Base-by-base conservation (phyloP, 2,329 filamentous ascomycete genomes). In the Colletotrichum camelliae region DNA sequence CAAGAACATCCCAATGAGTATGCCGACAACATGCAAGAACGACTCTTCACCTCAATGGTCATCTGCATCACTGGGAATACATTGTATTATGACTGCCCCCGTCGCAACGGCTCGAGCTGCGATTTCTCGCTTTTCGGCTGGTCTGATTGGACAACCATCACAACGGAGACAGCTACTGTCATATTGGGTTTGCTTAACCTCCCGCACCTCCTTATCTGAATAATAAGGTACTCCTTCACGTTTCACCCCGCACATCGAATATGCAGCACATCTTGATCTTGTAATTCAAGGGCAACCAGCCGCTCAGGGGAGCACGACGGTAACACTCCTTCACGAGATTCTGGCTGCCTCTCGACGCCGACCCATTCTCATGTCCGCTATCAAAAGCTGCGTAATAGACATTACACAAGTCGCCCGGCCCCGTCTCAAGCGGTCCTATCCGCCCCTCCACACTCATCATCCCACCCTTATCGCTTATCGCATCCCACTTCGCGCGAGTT, bases 381-480 rank as follows among this genome's bases (percentile, higher is more conserved):
- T 64, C 69, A 48, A 68, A 58, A 39, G 70, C 64, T 74, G 65
- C 64, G 74, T 69, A 75, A 75, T 61, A 65, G 18, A 43, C 35
- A 74, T 73, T 74, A 69, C 64, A 60, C 58, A 75, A 73, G 70
- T 69, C 65, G 70, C 27, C 13, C 55, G 35, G 68, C 9, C 58
- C 65, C 58, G 29, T 33, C 48, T 43, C 18, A 33, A 43, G 39
- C 65, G 58, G 70, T 43, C 33, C 64, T 52, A 31, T 57, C 74
- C 65, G 64, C 70, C 58, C 70, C 70, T 76, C 65, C 58, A 68
- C 31, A 52, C 43, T 52, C 43, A 52, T 52, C 21, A 75, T 76
- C 58, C 74, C 74, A 74, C 70, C 33, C 65, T 76, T 74, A 76
- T 76, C 74, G 70, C 72, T 76, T 74, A 76, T 76, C 74, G 64